phyloP scores from a whole-genome alignment of 148 eudicot species.

The Chenopodium berlandieri region DNA sequence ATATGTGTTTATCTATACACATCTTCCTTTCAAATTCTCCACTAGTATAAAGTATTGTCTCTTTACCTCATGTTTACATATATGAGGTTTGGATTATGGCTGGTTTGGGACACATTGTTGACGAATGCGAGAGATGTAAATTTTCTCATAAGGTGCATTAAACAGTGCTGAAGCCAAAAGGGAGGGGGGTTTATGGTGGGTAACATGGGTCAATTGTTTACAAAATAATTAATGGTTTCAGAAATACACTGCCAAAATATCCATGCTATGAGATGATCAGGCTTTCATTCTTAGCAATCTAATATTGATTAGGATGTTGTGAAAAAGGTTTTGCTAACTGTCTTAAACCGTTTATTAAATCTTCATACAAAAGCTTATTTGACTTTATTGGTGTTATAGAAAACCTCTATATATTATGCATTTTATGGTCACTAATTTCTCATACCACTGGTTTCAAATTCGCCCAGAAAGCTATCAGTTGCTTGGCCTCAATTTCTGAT shows the following conservation, averaged over 20 bases:
- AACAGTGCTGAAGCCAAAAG: not conserved
- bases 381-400: not conserved
- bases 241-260: not conserved
- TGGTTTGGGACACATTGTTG: not conserved
- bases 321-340: not conserved
- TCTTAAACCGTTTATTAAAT: not conserved
- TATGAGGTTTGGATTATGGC: not conserved
- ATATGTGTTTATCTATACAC: not conserved
- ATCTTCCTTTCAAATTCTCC: not conserved
- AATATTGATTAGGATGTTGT: not conserved
- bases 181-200: too few species aligned
- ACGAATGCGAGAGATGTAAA: not conserved
- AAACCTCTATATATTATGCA: not conserved
- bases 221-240: not conserved
- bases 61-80: not conserved
- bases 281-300: not conserved
- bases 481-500: conserved; percentile 63
- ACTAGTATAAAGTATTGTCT: not conserved
- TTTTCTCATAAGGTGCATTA: not conserved
- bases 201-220: not conserved
- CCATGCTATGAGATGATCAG: not conserved
- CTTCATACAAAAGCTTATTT: not conserved
- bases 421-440: conserved; percentile 14
- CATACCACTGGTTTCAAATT: conserved; percentile 2
- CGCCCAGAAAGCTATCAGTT: conserved; percentile 62